A percentile compares a stretch with the other conserved stretches of the same genome.
Conservation (phyloP, 768 basidiomycete species). For the Rhodotorula diobovata region DNA sequence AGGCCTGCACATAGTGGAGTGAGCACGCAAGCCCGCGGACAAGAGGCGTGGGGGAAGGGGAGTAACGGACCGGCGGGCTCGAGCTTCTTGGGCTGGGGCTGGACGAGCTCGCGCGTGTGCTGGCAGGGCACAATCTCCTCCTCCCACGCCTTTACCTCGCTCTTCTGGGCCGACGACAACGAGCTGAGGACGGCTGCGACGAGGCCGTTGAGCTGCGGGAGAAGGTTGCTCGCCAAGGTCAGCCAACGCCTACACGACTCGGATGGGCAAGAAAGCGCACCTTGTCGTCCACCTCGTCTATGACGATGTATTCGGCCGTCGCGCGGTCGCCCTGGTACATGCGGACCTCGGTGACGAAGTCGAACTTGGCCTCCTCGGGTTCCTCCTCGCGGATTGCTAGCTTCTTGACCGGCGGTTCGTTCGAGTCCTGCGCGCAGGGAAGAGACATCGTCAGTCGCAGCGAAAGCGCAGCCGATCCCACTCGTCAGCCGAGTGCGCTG, state of each 20-base stretch:
- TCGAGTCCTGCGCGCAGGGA: slow-evolving; percentile 55
- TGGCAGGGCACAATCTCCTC: slow-evolving; percentile 85
- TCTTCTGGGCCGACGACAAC: slow-evolving; percentile 82
- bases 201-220: slow-evolving; percentile 50
- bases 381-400: slow-evolving; percentile 75
- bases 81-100: slow-evolving; percentile 51
- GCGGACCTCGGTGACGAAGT: slow-evolving; percentile 60
- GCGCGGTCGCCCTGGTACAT: slow-evolving; percentile 56
- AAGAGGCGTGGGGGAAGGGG: background rate
- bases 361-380: slow-evolving; percentile 72
- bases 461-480: background rate
- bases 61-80: slow-evolving; percentile 55
- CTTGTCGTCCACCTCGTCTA: slow-evolving; percentile 24
- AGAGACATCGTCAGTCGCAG: background rate
- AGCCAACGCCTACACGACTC: slow-evolving; percentile 8
- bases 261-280: slow-evolving; percentile 1
- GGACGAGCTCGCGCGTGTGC: slow-evolving; percentile 63
- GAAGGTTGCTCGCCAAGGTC: slow-evolving; percentile 4
- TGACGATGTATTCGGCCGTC: background rate
- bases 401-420: slow-evolving; percentile 80
- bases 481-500: too few relatives aligned
- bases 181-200: slow-evolving; percentile 69
- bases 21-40: background rate
- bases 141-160: slow-evolving; percentile 96
- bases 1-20: slow-evolving; percentile 54